Evolutionary conservation across 345 rosid species (phyloP), one percentile per base, ranked within the genome.

Genomic region (Laguncularia racemosa): DNA sequence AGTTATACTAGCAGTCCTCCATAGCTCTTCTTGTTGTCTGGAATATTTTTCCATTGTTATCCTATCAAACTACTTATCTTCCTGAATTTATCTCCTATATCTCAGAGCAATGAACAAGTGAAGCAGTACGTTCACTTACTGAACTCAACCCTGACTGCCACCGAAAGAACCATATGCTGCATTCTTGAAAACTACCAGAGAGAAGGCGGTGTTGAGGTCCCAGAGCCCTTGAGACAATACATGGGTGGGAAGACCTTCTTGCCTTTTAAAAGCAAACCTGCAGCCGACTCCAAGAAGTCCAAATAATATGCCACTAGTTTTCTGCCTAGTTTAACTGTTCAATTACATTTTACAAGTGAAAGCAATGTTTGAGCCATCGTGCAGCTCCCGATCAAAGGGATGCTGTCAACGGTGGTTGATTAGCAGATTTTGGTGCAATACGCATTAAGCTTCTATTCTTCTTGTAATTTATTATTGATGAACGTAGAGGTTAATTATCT

Each of bases 121-220:
- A 85, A 86, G 60, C 95, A 86, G 71, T 89, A 84, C 16, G 95
- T 85, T 57, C 97, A 92, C 74, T 54, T 86, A 71, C 69, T 89
- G 74, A 92, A 92, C 73, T 92, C 98, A 1, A 89, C 98, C 16
- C 97, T 92, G 3, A 80, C 98, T 0, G 98, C 97, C 8, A 92
- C 98, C 0, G 96, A 92, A 78, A 92, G 98, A 77, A 89, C 98
- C 19, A 67, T 92, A 16, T 92, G 97, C 76, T 81, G 91, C 77
- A 86, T 92, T 70, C 95, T 92, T 0, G 98, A 92, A 71, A 92
- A 86, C 72, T 78, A 81, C 72, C 98, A 92, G 77, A 79, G 60
- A 50, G 97, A 86, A 57, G 82, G 79, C 51, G 91, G 98, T 17
- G 91, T 89, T 3, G 96, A 81, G 63, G 62, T 92, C 16, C 99